These are phyloP conservation scores for Thermochaetoides dissita DNA, from an alignment of 2,329 filamentous ascomycete genomes.

Conservation along the genomic window DNA sequence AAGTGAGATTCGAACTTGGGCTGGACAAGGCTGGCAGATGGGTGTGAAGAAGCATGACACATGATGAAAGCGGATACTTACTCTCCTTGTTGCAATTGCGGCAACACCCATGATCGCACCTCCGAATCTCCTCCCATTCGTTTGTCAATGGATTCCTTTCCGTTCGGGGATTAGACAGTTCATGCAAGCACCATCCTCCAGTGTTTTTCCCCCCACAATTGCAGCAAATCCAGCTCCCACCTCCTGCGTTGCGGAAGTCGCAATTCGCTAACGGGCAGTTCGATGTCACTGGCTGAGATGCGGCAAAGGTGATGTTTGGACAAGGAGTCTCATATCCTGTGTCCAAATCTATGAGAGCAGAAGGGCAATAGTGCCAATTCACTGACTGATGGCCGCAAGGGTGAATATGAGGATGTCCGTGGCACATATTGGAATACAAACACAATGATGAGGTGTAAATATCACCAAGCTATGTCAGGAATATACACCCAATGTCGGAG, in stretches of 20 bases:
- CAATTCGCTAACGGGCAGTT: slow-evolving; percentile 38
- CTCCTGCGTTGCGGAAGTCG: slow-evolving; percentile 33
- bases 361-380: slow-evolving; percentile 40
- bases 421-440: slow-evolving; percentile 30
- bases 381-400: slow-evolving; percentile 40
- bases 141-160: slow-evolving; percentile 20
- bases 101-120: slow-evolving; percentile 41
- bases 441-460: background rate
- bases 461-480: background rate
- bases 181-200: slow-evolving; percentile 37
- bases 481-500: background rate
- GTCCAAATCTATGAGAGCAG: slow-evolving; percentile 31
- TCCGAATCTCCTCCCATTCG: slow-evolving; percentile 24
- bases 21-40: no score
- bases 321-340: slow-evolving; percentile 38
- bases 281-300: slow-evolving; percentile 27
- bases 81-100: slow-evolving; percentile 30
- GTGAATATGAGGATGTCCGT: slow-evolving; percentile 39
- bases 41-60: slow-evolving; percentile 8
- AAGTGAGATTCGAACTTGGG: background rate
- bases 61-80: slow-evolving; percentile 17
- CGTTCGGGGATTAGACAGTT: slow-evolving; percentile 18
- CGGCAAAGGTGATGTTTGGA: slow-evolving; percentile 32
- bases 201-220: slow-evolving; percentile 37
- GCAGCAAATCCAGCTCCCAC: slow-evolving; percentile 41